These are phyloP conservation scores for Helichrysum umbraculigerum DNA, from an alignment of 129 eudicot genomes.

Conservation along the genomic window DNA sequence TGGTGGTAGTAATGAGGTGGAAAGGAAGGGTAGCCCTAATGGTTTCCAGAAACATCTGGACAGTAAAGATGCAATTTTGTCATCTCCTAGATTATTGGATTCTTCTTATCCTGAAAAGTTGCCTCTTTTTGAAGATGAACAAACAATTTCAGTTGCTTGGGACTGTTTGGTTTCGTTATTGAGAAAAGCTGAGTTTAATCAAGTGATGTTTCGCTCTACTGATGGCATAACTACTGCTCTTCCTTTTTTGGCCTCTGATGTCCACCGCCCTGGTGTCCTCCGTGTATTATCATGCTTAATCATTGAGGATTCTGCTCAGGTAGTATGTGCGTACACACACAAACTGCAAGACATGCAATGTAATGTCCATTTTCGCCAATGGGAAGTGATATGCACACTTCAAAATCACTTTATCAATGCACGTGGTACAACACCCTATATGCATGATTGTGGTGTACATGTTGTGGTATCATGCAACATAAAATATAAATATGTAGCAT, in stretches of 20 bases:
- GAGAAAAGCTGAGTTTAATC: conserved; percentile 92
- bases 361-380: no score
- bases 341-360: neutral
- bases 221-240: conserved; percentile 66
- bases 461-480: no score
- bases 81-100: conserved; percentile 81
- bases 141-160: conserved; percentile 77
- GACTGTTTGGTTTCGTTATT: conserved; percentile 83
- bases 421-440: no score
- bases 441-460: no score
- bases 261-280: conserved; percentile 89
- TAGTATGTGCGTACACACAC: conserved; percentile 13
- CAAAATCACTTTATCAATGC: no score
- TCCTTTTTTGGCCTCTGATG: conserved; percentile 84
- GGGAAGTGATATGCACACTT: no score
- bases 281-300: conserved; percentile 88
- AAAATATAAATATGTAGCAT: neutral
- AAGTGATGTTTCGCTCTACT: conserved; percentile 77
- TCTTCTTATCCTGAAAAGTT: conserved; percentile 65
- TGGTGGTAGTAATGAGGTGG: conserved; percentile 44
- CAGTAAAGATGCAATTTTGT: conserved; percentile 68
- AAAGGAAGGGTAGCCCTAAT: conserved; percentile 61
- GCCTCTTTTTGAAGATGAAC: conserved; percentile 73
- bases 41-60: conserved; percentile 84
- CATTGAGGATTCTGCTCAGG: conserved; percentile 87